Evolutionary conservation across 2,329 filamentous ascomycete species (phyloP).

Genomic region (Fusarium xylarioides): DNA sequence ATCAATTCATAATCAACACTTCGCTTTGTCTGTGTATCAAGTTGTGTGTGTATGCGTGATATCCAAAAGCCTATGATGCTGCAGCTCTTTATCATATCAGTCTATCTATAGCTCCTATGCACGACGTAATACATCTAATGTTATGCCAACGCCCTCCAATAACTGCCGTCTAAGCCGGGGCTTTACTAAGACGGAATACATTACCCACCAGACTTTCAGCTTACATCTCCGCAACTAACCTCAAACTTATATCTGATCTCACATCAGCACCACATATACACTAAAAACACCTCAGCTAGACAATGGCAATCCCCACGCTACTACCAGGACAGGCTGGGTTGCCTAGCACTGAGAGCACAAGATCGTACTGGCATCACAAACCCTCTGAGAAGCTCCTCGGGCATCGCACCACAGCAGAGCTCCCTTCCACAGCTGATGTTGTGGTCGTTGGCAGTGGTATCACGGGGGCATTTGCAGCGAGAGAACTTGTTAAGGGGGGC

Average conservation of each 20-base stretch:
- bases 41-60: not conserved
- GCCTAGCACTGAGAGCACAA: constrained; percentile 67
- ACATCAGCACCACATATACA: not conserved
- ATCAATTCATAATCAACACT: constrained; percentile 37
- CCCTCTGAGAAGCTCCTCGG: constrained; percentile 71
- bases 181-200: not conserved
- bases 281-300: not conserved
- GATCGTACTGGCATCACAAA: constrained; percentile 78
- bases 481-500: constrained; percentile 64
- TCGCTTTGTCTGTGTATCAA: not conserved
- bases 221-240: not conserved
- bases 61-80: not conserved
- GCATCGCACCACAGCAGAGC: constrained; percentile 71
- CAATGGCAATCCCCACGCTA: constrained; percentile 46
- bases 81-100: not conserved
- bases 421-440: constrained; percentile 72
- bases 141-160: not conserved
- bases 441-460: constrained; percentile 81
- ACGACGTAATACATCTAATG: not conserved
- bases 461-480: constrained; percentile 76
- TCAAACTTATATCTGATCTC: not conserved
- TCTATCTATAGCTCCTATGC: not conserved
- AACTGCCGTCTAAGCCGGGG: constrained; percentile 14
- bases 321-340: constrained; percentile 59
- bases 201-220: not conserved